phyloP scores from a whole-genome alignment of 345 rosid species.

The Syzygium oleosum region DNA sequence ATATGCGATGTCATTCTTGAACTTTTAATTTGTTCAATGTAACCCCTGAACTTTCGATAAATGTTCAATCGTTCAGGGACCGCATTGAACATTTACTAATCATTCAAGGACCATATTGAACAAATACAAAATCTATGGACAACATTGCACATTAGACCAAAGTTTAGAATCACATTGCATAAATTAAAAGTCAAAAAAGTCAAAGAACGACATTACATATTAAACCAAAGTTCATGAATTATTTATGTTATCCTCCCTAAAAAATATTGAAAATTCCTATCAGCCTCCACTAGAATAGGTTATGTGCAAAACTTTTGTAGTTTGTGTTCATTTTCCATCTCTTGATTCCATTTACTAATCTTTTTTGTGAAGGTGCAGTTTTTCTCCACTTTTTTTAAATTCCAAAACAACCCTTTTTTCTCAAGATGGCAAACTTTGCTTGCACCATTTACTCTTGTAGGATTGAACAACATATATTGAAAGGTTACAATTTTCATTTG shows the following conservation, averaged over 20 bases:
- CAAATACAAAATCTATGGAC: not conserved
- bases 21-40: not conserved
- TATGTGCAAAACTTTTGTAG: not conserved
- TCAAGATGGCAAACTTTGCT: not conserved
- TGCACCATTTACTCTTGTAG: not conserved
- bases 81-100: no score
- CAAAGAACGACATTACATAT: accelerated
- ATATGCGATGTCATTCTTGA: accelerated
- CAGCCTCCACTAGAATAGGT: not conserved
- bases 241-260: not conserved
- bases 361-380: not conserved
- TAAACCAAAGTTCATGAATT: accelerated
- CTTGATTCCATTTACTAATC: not conserved
- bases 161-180: not conserved
- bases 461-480: not conserved
- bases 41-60: accelerated
- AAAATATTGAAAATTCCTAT: not conserved
- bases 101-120: not conserved
- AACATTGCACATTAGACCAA: not conserved
- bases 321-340: not conserved
- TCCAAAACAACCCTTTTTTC: not conserved
- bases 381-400: not conserved
- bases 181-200: not conserved
- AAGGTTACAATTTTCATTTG: not conserved
- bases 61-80: accelerated